These are phyloP conservation scores for Cyberlindnera mrakii DNA, from an alignment of 805 yeast species.

Conservation along the genomic window DNA sequence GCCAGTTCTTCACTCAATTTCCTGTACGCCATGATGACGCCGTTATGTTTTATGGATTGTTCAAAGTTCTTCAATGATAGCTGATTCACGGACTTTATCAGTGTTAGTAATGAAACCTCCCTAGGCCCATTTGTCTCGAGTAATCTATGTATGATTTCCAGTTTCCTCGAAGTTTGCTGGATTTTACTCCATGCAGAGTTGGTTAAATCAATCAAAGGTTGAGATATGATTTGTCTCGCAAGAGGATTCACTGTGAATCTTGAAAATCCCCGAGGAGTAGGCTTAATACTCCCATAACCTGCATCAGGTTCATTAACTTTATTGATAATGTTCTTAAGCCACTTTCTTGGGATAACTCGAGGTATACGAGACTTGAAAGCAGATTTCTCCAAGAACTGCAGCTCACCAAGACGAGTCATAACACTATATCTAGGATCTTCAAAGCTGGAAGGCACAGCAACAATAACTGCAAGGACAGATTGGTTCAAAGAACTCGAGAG, in stretches of 20 bases:
- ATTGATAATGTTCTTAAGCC: constrained; percentile 26
- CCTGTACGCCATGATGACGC: constrained; percentile 24
- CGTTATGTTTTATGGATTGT: constrained; percentile 11
- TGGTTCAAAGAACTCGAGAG: constrained; percentile 35
- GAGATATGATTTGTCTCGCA: constrained; percentile 27
- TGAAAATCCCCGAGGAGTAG: constrained; percentile 22
- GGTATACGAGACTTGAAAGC: constrained; percentile 51
- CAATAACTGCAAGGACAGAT: constrained; percentile 47
- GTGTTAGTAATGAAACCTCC: constrained; percentile 32
- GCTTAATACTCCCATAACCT: constrained; percentile 27
- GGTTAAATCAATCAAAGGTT: constrained; percentile 33
- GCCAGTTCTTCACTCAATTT: constrained; percentile 14
- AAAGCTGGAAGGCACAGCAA: constrained; percentile 42
- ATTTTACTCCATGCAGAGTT: constrained; percentile 34
- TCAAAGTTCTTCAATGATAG: constrained; percentile 27
- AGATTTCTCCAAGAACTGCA: constrained; percentile 41
- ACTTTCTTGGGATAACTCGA: constrained; percentile 35
- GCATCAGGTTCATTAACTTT: constrained; percentile 8
- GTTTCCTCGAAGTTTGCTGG: constrained; percentile 33
- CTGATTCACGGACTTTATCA: constrained; percentile 29
- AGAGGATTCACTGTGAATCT: constrained; percentile 27
- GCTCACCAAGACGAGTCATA: constrained; percentile 50
- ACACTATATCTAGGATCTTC: constrained; percentile 53
- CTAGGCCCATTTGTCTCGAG: constrained; percentile 37
- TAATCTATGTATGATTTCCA: constrained; percentile 40